Conservation (phyloP, 2,329 filamentous ascomycete genomes). For the Neocucurbitaria cava region DNA sequence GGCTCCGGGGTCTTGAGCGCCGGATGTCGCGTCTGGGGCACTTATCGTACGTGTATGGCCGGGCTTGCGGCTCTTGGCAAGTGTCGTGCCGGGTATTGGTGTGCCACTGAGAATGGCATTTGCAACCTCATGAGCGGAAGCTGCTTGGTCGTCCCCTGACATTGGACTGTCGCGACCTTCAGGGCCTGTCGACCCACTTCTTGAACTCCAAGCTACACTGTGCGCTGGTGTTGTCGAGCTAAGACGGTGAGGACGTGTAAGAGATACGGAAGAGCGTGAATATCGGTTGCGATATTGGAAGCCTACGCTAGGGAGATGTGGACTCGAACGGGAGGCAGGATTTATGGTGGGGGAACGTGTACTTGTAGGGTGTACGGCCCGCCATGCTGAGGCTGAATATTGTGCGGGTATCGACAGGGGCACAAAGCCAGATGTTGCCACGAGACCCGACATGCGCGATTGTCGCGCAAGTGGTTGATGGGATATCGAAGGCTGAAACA, state of each 20-base stretch:
- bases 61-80: not conserved
- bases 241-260: conserved; percentile 41
- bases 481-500: conserved; percentile 22
- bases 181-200: conserved; percentile 27
- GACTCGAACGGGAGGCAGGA: conserved; percentile 26
- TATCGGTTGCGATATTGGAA: conserved; percentile 29
- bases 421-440: conserved; percentile 23
- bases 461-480: conserved; percentile 18
- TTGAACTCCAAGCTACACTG: conserved; percentile 30
- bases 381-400: conserved; percentile 42
- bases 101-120: conserved; percentile 31
- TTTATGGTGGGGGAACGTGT: conserved; percentile 21
- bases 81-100: conserved; percentile 20
- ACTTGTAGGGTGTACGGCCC: conserved; percentile 38
- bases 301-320: conserved; percentile 21
- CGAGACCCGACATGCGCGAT: conserved; percentile 25
- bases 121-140: conserved; percentile 25
- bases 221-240: conserved; percentile 27
- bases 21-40: conserved; percentile 19
- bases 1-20: conserved; percentile 8
- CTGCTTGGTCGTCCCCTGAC: conserved; percentile 5
- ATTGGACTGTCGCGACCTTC: conserved; percentile 16
- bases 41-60: conserved; percentile 21
- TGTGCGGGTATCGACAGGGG: conserved; percentile 35
- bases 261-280: conserved; percentile 36